These are phyloP conservation scores for Curvularia lunata DNA, from an alignment of 2,329 filamentous ascomycete genomes.

Conservation along the genomic window DNA sequence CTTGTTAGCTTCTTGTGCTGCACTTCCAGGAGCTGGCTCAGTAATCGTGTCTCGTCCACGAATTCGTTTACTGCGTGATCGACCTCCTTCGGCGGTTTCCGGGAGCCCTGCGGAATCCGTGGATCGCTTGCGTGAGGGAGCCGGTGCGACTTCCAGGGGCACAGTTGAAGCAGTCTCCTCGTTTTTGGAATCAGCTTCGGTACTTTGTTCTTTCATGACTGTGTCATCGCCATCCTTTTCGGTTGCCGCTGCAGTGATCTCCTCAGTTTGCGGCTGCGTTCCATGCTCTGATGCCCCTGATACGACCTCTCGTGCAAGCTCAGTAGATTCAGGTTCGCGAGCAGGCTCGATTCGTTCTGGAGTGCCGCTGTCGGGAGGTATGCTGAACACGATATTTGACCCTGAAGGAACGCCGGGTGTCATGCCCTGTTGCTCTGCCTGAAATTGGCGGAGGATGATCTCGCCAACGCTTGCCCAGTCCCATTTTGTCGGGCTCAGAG, in stretches of 20 bases:
- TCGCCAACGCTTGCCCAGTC: constrained; percentile 59
- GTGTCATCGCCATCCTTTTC: constrained; percentile 24
- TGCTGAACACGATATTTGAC: constrained; percentile 50
- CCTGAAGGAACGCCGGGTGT: constrained; percentile 43
- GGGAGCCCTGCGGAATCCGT: constrained; percentile 65
- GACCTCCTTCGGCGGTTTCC: constrained; percentile 62
- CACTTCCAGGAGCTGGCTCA: constrained; percentile 55
- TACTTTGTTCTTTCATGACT: constrained; percentile 31
- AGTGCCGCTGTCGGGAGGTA: constrained; percentile 45
- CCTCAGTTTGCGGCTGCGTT: constrained; percentile 9
- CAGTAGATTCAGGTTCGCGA: constrained; percentile 5
- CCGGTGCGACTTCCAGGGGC: constrained; percentile 43
- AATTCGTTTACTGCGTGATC: constrained; percentile 66
- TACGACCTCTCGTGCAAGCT: constrained; percentile 12
- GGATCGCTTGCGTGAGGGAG: constrained; percentile 63
- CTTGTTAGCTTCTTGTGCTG: constrained; percentile 59
- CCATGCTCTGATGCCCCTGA: constrained; percentile 14
- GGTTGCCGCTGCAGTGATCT: neutral
- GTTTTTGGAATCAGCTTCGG: constrained; percentile 17
- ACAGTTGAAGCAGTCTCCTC: constrained; percentile 24
- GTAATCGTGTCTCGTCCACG: constrained; percentile 64
- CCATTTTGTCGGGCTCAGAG: constrained; percentile 45
- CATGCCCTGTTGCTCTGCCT: constrained; percentile 50
- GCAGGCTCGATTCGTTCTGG: constrained; percentile 22
- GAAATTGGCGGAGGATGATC: constrained; percentile 54